Evolutionary conservation across 352 stramenopile genomes (phyloP).

Genomic region (Elongisporangium undulatum): DNA sequence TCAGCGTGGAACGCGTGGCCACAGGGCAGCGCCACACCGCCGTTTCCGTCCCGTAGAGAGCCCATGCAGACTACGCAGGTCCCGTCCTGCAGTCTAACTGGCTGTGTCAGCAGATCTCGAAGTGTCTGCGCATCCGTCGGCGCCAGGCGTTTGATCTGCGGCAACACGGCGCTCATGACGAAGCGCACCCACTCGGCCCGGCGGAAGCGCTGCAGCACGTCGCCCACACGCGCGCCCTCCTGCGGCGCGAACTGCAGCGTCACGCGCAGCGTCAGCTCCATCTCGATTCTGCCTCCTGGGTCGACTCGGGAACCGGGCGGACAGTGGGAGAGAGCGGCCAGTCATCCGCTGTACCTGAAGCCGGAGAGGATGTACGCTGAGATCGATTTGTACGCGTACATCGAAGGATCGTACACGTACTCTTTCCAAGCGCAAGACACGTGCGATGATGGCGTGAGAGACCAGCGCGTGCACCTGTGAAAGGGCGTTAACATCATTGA

Average conservation of each 20-base stretch:
- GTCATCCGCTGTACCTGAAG: background rate
- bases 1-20: constrained; percentile 88
- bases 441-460: no score
- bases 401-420: constrained; percentile 11
- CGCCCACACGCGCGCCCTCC: constrained; percentile 4
- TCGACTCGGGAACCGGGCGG: constrained; percentile 1
- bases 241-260: constrained; percentile 5
- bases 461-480: no score
- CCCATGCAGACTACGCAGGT: no score
- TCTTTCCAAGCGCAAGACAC: no score
- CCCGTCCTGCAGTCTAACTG: no score
- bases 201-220: constrained; percentile 15
- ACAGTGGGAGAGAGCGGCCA: constrained; percentile 11
- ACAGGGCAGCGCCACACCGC: constrained; percentile 69
- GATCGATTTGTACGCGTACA: background rate
- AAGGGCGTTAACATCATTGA: no score
- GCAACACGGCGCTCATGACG: constrained; percentile 13
- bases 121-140: constrained; percentile 11
- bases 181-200: constrained; percentile 12
- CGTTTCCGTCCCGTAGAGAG: no score
- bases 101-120: constrained; percentile 40
- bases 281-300: constrained; percentile 4
- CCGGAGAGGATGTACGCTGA: constrained; percentile 2
- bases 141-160: constrained; percentile 14
- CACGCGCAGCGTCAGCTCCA: constrained; percentile 18